These are phyloP conservation scores for Dipteronia sinensis DNA, from an alignment of 345 rosid genomes.

Conservation along the genomic window DNA sequence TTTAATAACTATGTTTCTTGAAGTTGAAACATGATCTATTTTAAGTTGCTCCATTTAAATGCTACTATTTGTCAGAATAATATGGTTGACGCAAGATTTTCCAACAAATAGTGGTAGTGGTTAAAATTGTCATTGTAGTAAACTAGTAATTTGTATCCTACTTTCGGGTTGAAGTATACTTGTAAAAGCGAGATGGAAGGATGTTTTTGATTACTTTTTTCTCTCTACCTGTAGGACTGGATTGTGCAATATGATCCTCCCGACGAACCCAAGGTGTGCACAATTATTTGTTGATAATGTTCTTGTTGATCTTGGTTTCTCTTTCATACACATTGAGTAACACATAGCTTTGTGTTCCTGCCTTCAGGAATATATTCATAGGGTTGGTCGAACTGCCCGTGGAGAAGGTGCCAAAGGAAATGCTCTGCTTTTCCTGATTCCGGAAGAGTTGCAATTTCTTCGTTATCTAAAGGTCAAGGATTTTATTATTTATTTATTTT, in stretches of 20 bases:
- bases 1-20: not conserved
- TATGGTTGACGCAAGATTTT: not conserved
- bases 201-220: not conserved
- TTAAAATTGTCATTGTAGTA: not conserved
- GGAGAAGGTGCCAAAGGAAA: conserved; percentile 98
- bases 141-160: not conserved
- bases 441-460: conserved; percentile 91
- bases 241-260: conserved; percentile 99
- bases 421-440: conserved; percentile 87
- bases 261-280: conserved; percentile 83
- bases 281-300: not conserved
- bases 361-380: conserved; percentile 91
- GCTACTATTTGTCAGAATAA: not conserved
- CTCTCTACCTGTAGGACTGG: conserved; percentile 73
- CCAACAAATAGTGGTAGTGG: not conserved
- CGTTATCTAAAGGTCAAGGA: conserved; percentile 75
- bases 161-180: not conserved
- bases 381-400: conserved; percentile 99
- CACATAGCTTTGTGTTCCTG: conserved; percentile 9
- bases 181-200: not conserved
- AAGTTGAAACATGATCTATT: not conserved
- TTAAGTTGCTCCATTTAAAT: not conserved
- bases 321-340: conserved; percentile 7
- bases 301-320: not conserved
- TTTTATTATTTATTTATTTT: not conserved